Evolutionary conservation across 306 rosid species (phyloP).

Genomic region (Myrica gale): DNA sequence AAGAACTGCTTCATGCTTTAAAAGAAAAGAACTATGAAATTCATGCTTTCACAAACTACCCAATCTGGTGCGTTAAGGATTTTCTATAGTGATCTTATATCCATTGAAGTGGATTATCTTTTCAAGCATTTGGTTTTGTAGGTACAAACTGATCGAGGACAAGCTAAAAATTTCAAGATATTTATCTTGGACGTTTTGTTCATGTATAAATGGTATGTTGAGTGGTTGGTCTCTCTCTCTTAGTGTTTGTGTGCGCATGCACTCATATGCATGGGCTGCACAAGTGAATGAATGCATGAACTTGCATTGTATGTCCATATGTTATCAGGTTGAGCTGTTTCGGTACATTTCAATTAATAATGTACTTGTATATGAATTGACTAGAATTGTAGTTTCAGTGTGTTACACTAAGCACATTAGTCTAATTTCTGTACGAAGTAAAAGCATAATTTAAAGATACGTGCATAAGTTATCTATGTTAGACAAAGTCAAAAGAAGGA

Average conservation of each 20-base stretch:
- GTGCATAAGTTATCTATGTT: no score
- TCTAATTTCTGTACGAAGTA: no score
- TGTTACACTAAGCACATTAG: no score
- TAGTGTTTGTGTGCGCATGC: background rate
- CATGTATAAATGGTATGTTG: conserved; percentile 55
- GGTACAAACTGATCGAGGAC: conserved; percentile 85
- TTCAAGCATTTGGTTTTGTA: conserved; percentile 34
- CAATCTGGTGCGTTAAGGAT: conserved; percentile 58
- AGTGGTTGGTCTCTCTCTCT: conserved; percentile 17
- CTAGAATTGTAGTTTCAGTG: no score
- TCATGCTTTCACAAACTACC: conserved; percentile 97
- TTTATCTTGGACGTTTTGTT: conserved; percentile 94
- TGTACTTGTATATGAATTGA: no score
- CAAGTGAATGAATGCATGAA: no score
- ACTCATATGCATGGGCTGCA: background rate
- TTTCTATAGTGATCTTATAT: conserved; percentile 26
- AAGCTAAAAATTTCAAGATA: conserved; percentile 69
- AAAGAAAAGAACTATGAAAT: conserved; percentile 74
- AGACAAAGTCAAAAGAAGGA: no score
- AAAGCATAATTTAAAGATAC: no score
- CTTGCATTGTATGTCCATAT: no score
- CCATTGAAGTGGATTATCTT: conserved; percentile 11
- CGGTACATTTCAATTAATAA: no score
- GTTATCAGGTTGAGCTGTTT: no score
- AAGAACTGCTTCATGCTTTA: conserved; percentile 66